Conservation (phyloP, 2,329 filamentous ascomycete species). For the Grosmannia huntii region DNA sequence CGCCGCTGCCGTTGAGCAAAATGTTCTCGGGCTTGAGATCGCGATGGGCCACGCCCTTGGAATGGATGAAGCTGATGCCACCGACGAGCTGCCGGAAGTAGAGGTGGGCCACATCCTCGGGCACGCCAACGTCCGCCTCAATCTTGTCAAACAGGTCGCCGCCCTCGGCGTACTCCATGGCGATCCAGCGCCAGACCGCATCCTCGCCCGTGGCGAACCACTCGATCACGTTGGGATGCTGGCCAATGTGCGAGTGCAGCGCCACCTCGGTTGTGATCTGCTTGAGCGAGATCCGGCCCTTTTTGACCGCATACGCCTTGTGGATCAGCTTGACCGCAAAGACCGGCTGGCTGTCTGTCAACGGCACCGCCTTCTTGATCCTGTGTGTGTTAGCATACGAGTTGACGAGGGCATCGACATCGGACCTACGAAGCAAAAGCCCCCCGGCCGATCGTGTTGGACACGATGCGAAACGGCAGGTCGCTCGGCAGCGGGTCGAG, state of each 20-base stretch:
- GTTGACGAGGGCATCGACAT: too few relatives aligned
- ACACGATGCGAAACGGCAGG: constrained; percentile 87
- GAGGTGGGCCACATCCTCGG: constrained; percentile 86
- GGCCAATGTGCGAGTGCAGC: constrained; percentile 75
- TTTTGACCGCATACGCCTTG: constrained; percentile 82
- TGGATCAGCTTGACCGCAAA: constrained; percentile 99
- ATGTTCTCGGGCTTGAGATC: constrained; percentile 95
- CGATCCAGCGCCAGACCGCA: constrained; percentile 84
- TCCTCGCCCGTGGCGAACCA: constrained; percentile 87
- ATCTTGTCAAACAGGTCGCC: constrained; percentile 99
- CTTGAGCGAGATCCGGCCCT: constrained; percentile 77
- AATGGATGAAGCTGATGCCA: constrained; percentile 90
- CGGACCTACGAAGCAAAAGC: constrained; percentile 81
- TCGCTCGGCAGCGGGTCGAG: constrained; percentile 72
- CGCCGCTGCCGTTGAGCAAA: constrained; percentile 68
- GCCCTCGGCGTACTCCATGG: constrained; percentile 92
- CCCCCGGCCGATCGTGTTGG: constrained; percentile 89
- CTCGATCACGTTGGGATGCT: constrained; percentile 87
- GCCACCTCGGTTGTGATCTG: constrained; percentile 88
- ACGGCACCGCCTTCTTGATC: constrained; percentile 84
- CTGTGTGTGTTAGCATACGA: constrained; percentile 23
- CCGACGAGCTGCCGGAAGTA: constrained; percentile 89
- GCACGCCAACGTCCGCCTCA: constrained; percentile 91
- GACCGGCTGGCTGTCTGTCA: constrained; percentile 54
- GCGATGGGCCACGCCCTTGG: constrained; percentile 85